Percentiles rank a stretch among this genome's conserved stretches.
phyloP scores from a whole-genome alignment of 768 basidiomycete species.

The Lactarius pseudohatsudake region DNA sequence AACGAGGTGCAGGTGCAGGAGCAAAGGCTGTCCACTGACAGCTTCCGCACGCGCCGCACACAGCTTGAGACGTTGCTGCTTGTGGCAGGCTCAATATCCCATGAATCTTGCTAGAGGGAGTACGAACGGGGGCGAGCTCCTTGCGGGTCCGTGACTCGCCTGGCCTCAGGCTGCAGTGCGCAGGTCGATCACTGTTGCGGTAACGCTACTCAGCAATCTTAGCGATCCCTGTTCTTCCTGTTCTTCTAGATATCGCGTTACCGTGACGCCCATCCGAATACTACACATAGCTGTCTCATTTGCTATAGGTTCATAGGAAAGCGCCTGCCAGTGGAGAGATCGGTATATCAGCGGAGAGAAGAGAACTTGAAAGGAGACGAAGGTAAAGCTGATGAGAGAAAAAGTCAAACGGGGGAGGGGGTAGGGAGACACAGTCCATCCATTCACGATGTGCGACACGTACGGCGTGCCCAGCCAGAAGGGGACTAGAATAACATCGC shows the following conservation, averaged over 20 bases:
- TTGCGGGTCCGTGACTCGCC: background rate
- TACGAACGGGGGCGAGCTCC: background rate
- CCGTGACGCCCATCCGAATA: too few relatives aligned
- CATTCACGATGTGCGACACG: too few relatives aligned
- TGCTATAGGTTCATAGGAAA: too few relatives aligned
- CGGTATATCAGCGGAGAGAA: too few relatives aligned
- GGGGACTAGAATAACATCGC: too few relatives aligned
- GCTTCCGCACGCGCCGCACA: conserved; percentile 6
- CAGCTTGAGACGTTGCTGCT: conserved; percentile 8
- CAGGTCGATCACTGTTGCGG: background rate
- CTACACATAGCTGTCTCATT: background rate
- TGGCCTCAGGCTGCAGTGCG: too few relatives aligned
- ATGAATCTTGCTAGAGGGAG: background rate
- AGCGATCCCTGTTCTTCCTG: background rate
- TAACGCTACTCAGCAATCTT: background rate
- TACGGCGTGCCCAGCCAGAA: too few relatives aligned
- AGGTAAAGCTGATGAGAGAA: too few relatives aligned
- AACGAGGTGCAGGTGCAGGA: background rate
- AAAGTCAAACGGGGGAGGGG: too few relatives aligned
- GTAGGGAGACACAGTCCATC: too few relatives aligned
- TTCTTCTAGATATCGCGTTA: background rate
- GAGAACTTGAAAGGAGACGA: too few relatives aligned
- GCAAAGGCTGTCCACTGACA: background rate
- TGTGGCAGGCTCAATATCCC: conserved; percentile 9
- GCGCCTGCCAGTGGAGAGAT: too few relatives aligned